These are phyloP conservation scores for Apophysomyces elegans DNA, from an alignment of 371 early-diverging fungal genomes.

Conservation along the genomic window DNA sequence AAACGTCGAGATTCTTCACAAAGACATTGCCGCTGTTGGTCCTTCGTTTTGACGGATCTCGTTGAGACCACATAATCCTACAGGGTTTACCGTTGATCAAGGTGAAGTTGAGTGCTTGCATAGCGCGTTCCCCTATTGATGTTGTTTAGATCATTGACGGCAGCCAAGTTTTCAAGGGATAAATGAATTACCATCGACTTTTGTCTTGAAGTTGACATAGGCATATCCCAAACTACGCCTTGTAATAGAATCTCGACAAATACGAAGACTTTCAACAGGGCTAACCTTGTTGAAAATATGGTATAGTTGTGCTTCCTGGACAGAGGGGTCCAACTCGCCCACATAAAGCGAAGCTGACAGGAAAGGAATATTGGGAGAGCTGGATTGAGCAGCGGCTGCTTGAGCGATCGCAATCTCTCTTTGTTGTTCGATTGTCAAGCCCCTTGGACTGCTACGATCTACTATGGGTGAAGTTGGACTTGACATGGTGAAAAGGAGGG, in stretches of 20 bases:
- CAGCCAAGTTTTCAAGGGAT: slow-evolving; percentile 17
- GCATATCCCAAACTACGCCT: slow-evolving; percentile 96
- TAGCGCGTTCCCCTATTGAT: slow-evolving; percentile 76
- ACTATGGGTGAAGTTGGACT: not conserved
- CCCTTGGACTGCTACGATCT: slow-evolving; percentile 23
- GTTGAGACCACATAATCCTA: slow-evolving; percentile 98
- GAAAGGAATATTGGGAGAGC: slow-evolving; percentile 30
- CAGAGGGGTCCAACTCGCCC: slow-evolving; percentile 87
- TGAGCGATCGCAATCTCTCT: slow-evolving; percentile 46
- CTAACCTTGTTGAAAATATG: slow-evolving; percentile 91
- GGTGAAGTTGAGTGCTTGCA: slow-evolving; percentile 92
- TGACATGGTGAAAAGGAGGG: not conserved
- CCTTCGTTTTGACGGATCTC: slow-evolving; percentile 90
- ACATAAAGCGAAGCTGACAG: slow-evolving; percentile 80
- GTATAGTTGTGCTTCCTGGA: slow-evolving; percentile 92
- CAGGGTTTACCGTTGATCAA: slow-evolving; percentile 90
- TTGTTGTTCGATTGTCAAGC: slow-evolving; percentile 42
- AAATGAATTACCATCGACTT: slow-evolving; percentile 60
- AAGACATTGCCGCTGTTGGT: slow-evolving; percentile 96
- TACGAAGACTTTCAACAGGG: slow-evolving; percentile 93
- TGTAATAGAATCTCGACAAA: slow-evolving; percentile 96
- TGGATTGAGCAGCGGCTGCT: slow-evolving; percentile 34
- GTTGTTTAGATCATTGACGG: not conserved
- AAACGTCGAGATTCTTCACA: slow-evolving; percentile 97
- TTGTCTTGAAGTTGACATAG: slow-evolving; percentile 91